phyloP scores from a whole-genome alignment of 371 early-diverging fungal species.

The Blakeslea trispora region DNA sequence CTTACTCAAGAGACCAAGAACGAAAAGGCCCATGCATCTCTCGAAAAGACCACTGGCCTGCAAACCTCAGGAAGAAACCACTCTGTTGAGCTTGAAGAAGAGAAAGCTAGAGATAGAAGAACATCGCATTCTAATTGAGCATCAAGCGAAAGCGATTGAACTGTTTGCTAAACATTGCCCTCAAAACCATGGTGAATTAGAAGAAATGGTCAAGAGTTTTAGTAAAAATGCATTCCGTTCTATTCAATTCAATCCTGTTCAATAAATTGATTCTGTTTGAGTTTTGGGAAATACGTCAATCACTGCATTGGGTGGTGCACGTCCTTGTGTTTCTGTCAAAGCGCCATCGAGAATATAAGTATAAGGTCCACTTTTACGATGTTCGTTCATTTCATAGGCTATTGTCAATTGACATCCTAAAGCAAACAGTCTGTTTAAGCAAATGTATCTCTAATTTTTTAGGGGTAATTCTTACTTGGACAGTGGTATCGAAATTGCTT shows the following conservation, averaged over 20 bases:
- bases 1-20: not conserved
- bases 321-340: conserved; percentile 62
- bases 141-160: not conserved
- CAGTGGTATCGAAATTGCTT: conserved; percentile 66
- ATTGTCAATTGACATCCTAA: conserved; percentile 56
- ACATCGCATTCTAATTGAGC: not conserved
- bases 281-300: conserved; percentile 21
- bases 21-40: not conserved
- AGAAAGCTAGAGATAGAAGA: not conserved
- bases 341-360: conserved; percentile 67
- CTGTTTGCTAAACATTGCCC: not conserved
- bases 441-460: not conserved
- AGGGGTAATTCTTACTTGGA: conserved; percentile 55
- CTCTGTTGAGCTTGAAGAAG: not conserved
- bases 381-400: conserved; percentile 63
- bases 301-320: conserved; percentile 45
- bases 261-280: not conserved
- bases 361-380: conserved; percentile 56
- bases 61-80: too few relatives aligned
- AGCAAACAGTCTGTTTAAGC: not conserved
- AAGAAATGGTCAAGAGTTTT: not conserved
- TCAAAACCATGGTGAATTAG: not conserved
- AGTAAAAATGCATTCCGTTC: not conserved
- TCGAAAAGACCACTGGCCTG: not conserved
- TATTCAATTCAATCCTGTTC: not conserved